phyloP scores from a whole-genome alignment of 75 land plant species.

The Adiantum capillusveneris region DNA sequence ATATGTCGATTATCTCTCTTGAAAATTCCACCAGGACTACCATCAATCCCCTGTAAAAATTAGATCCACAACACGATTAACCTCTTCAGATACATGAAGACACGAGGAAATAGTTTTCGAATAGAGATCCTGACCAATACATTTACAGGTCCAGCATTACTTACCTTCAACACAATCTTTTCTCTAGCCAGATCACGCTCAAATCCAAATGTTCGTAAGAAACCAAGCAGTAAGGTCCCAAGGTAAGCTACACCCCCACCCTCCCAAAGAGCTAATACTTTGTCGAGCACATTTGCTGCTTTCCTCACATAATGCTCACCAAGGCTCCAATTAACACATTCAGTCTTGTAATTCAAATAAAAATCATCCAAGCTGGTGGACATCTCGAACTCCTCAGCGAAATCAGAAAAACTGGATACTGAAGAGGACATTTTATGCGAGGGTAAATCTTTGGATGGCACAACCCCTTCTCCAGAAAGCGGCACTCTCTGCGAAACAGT shows the following conservation, averaged over 20 bases:
- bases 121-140: too few species aligned
- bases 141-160: too few species aligned
- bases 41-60: constrained; percentile 25
- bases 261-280: constrained; percentile 24
- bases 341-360: too few species aligned
- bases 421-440: too few species aligned
- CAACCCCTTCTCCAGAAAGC: too few species aligned
- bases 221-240: constrained; percentile 28
- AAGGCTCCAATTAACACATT: neutral
- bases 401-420: too few species aligned
- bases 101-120: too few species aligned
- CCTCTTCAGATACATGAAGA: too few species aligned
- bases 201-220: constrained; percentile 23
- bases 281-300: constrained; percentile 19
- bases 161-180: constrained; percentile 33
- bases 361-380: too few species aligned
- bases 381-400: too few species aligned
- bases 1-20: constrained; percentile 14
- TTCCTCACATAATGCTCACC: constrained; percentile 12
- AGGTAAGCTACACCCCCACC: constrained; percentile 25
- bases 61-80: too few species aligned
- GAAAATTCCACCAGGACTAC: constrained; percentile 32
- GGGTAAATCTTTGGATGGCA: too few species aligned
- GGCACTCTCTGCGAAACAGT: neutral
- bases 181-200: constrained; percentile 23